These are phyloP conservation scores for Hamigera avellanea DNA, from an alignment of 495 filamentous ascomycete species.

Conservation along the genomic window DNA sequence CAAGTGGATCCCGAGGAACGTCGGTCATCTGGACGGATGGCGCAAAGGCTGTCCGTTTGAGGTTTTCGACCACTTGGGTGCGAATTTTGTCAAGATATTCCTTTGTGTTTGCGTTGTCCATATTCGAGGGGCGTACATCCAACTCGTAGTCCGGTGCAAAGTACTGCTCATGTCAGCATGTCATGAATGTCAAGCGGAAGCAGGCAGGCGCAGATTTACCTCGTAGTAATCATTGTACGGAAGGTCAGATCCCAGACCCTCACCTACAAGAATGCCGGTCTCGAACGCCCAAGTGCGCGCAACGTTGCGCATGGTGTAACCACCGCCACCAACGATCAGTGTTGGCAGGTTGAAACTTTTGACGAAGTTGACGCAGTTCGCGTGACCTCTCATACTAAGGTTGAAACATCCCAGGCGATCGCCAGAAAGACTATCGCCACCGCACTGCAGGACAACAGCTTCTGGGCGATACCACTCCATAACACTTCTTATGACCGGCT, in stretches of 20 bases:
- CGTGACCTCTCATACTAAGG: conserved; percentile 92
- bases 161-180: conserved; percentile 50
- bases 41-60: conserved; percentile 75
- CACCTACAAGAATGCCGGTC: conserved; percentile 79
- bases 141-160: conserved; percentile 95
- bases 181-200: conserved; percentile 3
- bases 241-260: conserved; percentile 66
- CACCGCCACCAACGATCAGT: conserved; percentile 85
- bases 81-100: conserved; percentile 98
- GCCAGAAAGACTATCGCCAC: conserved; percentile 87
- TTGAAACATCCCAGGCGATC: conserved; percentile 97
- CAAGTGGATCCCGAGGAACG: conserved; percentile 62
- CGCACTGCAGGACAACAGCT: conserved; percentile 93
- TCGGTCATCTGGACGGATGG: conserved; percentile 94
- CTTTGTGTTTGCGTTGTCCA: conserved; percentile 94
- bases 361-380: conserved; percentile 93
- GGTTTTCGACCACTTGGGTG: conserved; percentile 80
- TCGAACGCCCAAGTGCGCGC: conserved; percentile 96
- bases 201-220: conserved; percentile 33
- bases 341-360: conserved; percentile 87
- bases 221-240: conserved; percentile 99
- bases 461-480: conserved; percentile 96
- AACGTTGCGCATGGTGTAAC: conserved; percentile 98
- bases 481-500: conserved; percentile 82
- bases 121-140: conserved; percentile 89